phyloP scores from a whole-genome alignment of 129 eudicot species.

The Glebionis coronaria region DNA sequence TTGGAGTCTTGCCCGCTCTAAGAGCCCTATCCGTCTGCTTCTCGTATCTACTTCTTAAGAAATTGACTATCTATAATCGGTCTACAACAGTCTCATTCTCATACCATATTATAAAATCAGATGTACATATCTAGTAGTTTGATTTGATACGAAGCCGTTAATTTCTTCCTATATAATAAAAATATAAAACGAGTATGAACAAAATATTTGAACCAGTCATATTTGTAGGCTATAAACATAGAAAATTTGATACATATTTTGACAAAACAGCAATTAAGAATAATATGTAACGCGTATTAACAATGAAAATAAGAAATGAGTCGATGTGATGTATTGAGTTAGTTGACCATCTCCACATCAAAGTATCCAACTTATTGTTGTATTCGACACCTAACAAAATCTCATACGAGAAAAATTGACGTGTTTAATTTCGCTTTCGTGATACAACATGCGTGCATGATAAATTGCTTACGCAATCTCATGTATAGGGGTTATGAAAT shows the following conservation, averaged over 20 bases:
- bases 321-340: conserved; percentile 5
- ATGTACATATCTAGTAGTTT: not conserved
- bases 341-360: not conserved
- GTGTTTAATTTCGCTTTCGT: not conserved
- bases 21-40: no score
- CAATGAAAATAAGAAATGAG: not conserved
- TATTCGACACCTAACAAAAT: not conserved
- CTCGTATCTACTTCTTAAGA: no score
- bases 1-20: no score
- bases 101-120: not conserved
- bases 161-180: not conserved
- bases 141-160: not conserved
- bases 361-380: not conserved
- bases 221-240: not conserved
- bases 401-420: not conserved
- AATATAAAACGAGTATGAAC: not conserved
- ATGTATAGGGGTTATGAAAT: no score
- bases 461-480: no score
- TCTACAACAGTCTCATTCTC: no score
- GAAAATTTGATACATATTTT: not conserved
- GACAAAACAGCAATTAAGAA: no score
- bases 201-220: not conserved
- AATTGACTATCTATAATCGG: no score
- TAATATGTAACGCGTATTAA: not conserved
- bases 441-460: no score